Evolutionary conservation across 192 early-diverging fungal species (phyloP).

Genomic region (Entophlyctis luteolus): DNA sequence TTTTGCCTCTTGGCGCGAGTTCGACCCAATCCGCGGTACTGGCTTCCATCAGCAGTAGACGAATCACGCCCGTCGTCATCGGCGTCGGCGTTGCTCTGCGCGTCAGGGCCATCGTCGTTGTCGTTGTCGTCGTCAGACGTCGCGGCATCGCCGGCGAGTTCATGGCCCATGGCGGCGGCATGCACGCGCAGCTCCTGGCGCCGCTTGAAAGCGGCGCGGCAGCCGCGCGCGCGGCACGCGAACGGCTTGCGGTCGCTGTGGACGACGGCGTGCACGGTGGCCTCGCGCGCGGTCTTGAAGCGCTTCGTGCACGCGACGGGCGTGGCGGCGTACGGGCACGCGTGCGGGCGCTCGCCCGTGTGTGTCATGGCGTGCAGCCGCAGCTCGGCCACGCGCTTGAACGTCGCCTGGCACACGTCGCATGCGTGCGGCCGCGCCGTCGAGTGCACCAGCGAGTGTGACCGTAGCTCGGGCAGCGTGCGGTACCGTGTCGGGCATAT

Average conservation of each 20-base stretch:
- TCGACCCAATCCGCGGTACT: too few species aligned
- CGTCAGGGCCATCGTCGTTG: too few species aligned
- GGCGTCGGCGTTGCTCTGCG: too few species aligned
- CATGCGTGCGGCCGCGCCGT: neutral
- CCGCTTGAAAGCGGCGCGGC: conserved; percentile 7
- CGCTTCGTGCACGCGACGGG: neutral
- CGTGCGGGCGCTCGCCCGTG: too few species aligned
- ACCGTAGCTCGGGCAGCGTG: conserved; percentile 1
- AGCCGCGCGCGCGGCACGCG: neutral
- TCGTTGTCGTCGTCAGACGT: too few species aligned
- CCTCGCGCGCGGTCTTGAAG: conserved; percentile 14
- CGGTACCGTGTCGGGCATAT: neutral
- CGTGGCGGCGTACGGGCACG: too few species aligned
- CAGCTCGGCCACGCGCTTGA: conserved; percentile 8
- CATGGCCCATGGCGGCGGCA: too few species aligned
- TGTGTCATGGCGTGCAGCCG: conserved; percentile 16
- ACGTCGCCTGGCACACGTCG: neutral
- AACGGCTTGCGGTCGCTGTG: neutral
- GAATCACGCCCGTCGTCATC: too few species aligned
- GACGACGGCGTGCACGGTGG: conserved; percentile 2
- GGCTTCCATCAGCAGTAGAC: too few species aligned
- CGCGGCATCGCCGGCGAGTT: too few species aligned
- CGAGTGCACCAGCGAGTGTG: conserved; percentile 1
- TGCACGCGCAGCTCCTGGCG: conserved; percentile 2
- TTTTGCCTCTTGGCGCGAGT: too few species aligned